phyloP scores from a whole-genome alignment of 208 protist species.

The Zelonia costaricensis region DNA sequence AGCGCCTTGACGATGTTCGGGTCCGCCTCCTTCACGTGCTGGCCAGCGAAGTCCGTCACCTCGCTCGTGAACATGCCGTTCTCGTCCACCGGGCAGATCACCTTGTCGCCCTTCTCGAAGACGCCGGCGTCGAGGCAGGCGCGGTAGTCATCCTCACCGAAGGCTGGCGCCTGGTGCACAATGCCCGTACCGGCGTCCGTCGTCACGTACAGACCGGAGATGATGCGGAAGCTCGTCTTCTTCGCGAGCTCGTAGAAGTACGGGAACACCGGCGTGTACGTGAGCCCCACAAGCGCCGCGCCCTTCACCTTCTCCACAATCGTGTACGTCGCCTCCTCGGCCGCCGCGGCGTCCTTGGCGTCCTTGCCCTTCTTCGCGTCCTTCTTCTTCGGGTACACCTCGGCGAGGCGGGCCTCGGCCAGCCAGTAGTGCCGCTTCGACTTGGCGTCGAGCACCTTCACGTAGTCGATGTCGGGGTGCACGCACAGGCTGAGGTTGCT shows the following conservation, averaged over 20 bases:
- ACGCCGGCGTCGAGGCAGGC: constrained; percentile 96
- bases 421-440: constrained; percentile 85
- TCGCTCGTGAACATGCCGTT: constrained; percentile 96
- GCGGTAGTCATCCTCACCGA: constrained; percentile 99
- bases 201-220: constrained; percentile 97
- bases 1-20: constrained; percentile 94
- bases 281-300: constrained; percentile 82
- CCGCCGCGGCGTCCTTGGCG: constrained; percentile 7
- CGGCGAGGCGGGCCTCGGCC: constrained; percentile 66
- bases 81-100: constrained; percentile 98
- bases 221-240: constrained; percentile 91
- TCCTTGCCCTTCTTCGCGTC: constrained; percentile 16
- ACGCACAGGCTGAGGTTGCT: constrained; percentile 99
- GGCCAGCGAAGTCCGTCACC: constrained; percentile 95
- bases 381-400: constrained; percentile 83
- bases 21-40: constrained; percentile 98
- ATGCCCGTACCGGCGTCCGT: constrained; percentile 98
- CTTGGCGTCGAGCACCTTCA: constrained; percentile 94
- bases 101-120: constrained; percentile 76
- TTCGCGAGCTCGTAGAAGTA: constrained; percentile 92
- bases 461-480: constrained; percentile 97
- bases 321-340: constrained; percentile 50
- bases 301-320: constrained; percentile 90
- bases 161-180: constrained; percentile 99
- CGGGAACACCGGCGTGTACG: constrained; percentile 97